Base-by-base conservation (phyloP, 2,329 filamentous ascomycete genomes). In the Balansia obtecta region DNA sequence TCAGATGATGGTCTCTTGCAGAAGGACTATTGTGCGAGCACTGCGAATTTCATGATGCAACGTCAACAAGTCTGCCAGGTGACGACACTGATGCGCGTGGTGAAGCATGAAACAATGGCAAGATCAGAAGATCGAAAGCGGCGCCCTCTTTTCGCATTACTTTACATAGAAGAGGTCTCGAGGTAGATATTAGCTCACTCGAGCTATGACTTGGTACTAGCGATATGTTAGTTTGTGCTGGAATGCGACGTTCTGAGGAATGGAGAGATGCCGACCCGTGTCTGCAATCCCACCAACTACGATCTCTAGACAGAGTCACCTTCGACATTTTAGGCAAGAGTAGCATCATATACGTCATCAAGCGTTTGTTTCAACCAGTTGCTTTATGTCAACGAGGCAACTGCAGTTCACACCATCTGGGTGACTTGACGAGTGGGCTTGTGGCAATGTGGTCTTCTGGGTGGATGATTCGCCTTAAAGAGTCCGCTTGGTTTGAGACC, bases 221-320 rank as follows among this genome's bases (percentile, higher is more conserved):
- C 43, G 37, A 37, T 33, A 37, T 42, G 41, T 22, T 18, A n/a
- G 4, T 42, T 40, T 27, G 16, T 42, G 38, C 50, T 52, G 50
- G 50, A 52, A 52, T 52, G 50, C 50, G 40, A 27, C 16, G 11
- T 16, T 13, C 10, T n/a, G 33, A 41, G 50, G 50, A 52, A 52
- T 52, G 50, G 16, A 9, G 27, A 11, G 46, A 46, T 45, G 22
- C 42, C 40, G 37, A 18, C 15, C 38, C 9, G 10, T 46, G 27
- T 33, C 41, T 30, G 18, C 38, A 42, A 27, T 10, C 12, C n/a
- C 41, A 22, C 50, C 50, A 52, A 49, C 46, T 34, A 49, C 20
- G 43, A n/a, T 22, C 3, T 13, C 10, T 9, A 8, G 11, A 46
- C 13, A 32, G 41, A 49, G 46, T 43, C 46, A 49, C 42, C 30